A percentile compares a stretch with the other conserved stretches of the same genome.
Conservation (phyloP, 305 asterid species). For the Ilex paraguariensis region DNA sequence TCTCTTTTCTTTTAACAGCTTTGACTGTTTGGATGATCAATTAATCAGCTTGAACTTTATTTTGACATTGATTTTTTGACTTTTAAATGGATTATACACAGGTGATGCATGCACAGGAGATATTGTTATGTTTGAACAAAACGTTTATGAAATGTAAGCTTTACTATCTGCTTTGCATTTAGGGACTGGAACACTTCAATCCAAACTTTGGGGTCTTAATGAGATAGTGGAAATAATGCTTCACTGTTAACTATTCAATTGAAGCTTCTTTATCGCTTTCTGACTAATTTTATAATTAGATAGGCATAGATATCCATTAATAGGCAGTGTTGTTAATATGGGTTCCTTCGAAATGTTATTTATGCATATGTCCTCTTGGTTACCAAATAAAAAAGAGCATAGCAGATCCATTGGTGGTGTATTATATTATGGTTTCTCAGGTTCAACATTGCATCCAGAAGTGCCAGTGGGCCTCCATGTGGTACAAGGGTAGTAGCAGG, state of each 20-base stretch:
- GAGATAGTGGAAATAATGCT: too few relatives aligned
- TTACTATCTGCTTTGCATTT: neutral
- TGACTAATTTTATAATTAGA: too few relatives aligned
- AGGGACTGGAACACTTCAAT: too few relatives aligned
- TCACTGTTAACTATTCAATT: too few relatives aligned
- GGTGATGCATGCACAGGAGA: constrained; percentile 95
- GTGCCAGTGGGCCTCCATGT: constrained; percentile 66
- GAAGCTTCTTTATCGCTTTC: too few relatives aligned
- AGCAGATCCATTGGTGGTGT: constrained; percentile 7
- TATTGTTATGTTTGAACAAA: constrained; percentile 76
- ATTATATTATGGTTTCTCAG: constrained; percentile 33
- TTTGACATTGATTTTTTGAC: constrained; percentile 13
- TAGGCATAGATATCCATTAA: too few relatives aligned
- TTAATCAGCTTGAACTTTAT: neutral
- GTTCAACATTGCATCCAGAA: constrained; percentile 70
- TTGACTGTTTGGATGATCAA: too few relatives aligned
- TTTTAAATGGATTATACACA: constrained; percentile 23
- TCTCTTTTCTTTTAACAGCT: neutral
- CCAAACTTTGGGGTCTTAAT: too few relatives aligned
- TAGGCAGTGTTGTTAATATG: too few relatives aligned
- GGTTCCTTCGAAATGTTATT: too few relatives aligned
- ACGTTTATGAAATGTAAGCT: constrained; percentile 77
- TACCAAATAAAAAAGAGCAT: neutral
- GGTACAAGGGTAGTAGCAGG: constrained; percentile 75
- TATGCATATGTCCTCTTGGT: too few relatives aligned